Evolutionary conservation across 768 basidiomycete genomes (phyloP).

Genomic region (Suillus spraguei): DNA sequence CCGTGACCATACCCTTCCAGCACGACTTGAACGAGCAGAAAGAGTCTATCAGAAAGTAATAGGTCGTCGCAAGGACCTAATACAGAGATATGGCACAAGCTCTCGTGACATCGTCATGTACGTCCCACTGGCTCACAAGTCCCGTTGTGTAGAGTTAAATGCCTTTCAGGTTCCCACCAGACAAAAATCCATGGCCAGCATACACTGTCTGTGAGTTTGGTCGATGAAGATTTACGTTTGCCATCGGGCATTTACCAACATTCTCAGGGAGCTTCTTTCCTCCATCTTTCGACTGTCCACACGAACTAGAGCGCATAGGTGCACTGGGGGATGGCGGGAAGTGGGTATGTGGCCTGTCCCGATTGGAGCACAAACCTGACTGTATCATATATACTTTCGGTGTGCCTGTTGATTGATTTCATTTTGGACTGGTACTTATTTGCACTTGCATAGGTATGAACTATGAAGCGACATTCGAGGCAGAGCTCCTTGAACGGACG

Average conservation of each 20-base stretch:
- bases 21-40: conserved; percentile 45
- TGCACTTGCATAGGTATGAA: conserved; percentile 43
- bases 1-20: conserved; percentile 39
- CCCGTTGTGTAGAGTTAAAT: conserved; percentile 11
- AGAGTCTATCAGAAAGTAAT: conserved; percentile 48
- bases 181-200: conserved; percentile 54
- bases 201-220: conserved; percentile 56
- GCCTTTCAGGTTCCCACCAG: conserved; percentile 51
- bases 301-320: conserved; percentile 44
- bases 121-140: conserved; percentile 23
- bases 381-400: conserved; percentile 68
- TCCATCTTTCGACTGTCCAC: conserved; percentile 46
- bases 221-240: background rate
- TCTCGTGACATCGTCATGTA: conserved; percentile 50
- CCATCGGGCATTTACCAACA: conserved; percentile 10
- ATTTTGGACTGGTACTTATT: background rate
- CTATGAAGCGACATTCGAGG: conserved; percentile 66
- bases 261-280: conserved; percentile 48
- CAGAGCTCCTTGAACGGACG: conserved; percentile 50
- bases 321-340: conserved; percentile 70
- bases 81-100: conserved; percentile 56
- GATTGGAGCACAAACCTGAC: conserved; percentile 51
- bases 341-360: conserved; percentile 67
- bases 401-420: conserved; percentile 23
- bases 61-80: conserved; percentile 45